Conservation (phyloP, 2,329 filamentous ascomycete genomes). For the Fusarium sp. region DNA sequence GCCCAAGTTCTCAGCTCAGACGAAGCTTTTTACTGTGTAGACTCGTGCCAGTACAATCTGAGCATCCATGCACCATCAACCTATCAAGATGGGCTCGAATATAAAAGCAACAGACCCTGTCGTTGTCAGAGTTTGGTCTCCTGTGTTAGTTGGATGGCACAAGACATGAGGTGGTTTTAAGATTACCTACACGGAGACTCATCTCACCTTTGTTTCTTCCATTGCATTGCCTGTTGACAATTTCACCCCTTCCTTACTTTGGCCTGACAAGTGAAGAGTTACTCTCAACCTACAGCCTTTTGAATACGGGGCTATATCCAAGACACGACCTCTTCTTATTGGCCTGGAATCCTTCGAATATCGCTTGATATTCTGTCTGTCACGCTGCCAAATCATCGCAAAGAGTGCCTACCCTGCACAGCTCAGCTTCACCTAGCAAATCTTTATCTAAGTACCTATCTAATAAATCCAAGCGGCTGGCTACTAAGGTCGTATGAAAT, state of each 20-base stretch:
- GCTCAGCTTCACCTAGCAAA: neutral
- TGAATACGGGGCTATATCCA: neutral
- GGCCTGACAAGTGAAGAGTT: neutral
- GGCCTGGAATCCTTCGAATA: neutral
- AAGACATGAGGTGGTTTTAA: conserved; percentile 53
- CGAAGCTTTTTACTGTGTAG: conserved; percentile 7
- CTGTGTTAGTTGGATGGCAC: conserved; percentile 52
- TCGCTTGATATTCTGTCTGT: neutral
- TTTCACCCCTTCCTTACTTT: neutral
- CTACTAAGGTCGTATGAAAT: neutral
- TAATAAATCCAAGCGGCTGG: neutral
- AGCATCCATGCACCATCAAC: neutral
- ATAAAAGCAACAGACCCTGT: conserved; percentile 54
- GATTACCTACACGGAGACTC: conserved; percentile 46
- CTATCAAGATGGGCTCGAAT: conserved; percentile 37
- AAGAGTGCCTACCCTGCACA: conserved; percentile 22
- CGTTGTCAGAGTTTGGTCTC: conserved; percentile 43
- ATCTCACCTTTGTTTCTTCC: conserved; percentile 25
- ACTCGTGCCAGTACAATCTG: neutral
- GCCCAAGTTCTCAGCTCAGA: conserved; percentile 17
- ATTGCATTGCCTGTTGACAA: conserved; percentile 5
- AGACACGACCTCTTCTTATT: neutral
- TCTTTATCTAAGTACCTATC: neutral
- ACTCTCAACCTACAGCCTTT: neutral
- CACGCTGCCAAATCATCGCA: neutral